Evolutionary conservation across 768 basidiomycete species (phyloP), one percentile per base, ranked within the genome.

Genomic region (Suillus paluster): DNA sequence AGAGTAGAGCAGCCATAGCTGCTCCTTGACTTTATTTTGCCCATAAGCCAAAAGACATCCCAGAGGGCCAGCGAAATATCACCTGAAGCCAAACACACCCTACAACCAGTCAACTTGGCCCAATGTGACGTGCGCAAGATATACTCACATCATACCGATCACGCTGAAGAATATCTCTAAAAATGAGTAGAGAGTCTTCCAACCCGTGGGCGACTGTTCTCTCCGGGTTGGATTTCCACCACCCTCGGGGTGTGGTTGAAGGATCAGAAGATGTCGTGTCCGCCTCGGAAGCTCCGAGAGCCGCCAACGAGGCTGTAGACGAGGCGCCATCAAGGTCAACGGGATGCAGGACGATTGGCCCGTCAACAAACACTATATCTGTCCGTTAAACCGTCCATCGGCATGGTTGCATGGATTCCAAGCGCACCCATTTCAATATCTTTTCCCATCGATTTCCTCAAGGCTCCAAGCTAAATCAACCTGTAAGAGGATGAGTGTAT

Each of bases 11-110:
- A 38, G 90, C 93, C 75, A 93, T 81, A 5, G 84, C 86, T 17
- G 90, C 92, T 19, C 92, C 92, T 76, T 95, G 93, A 63, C 90
- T 91, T 49, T n/a, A 64, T 55, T 60, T 33, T 41, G 38, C 63
- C 41, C 33, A 60, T 68, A 38, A 57, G 34, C 17, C 48, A 23
- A 41, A 64, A 8, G 33, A 42, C 6, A 14, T 49, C 46, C 9
- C 39, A 44, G 38, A 55, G 17, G 15, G 6, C 11, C 14, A 27
- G 33, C 17, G n/a, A 54, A 14, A 62, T 61, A 74, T 33, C 30
- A 87, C 89, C 91, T 92, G 71, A 93, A 93, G 8, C 92, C 92
- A 68, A 94, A 82, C 8, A 93, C 84, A 30, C 91, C 92, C 90
- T 93, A 66, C 21, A 46, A 30, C 49, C 25, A 10, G 8, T 15